Conservation (phyloP, 1,284 basidiomycete species). For the Leccinum pachyderme region DNA sequence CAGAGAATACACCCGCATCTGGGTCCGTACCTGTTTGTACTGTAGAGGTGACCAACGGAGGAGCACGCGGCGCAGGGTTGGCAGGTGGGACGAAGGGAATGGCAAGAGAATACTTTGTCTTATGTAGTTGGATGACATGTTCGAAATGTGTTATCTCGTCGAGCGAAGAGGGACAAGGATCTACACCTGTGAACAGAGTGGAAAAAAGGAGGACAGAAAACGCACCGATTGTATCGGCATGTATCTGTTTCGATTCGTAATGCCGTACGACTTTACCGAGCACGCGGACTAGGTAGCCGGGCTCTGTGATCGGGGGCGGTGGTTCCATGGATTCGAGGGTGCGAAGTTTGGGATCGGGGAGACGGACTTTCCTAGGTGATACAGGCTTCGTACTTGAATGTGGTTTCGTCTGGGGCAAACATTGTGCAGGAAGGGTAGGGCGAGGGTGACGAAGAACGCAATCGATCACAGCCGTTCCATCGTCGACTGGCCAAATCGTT, state of each 20-base stretch:
- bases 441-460: slow-evolving; percentile 46
- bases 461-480: slow-evolving; percentile 68
- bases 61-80: slow-evolving; percentile 8
- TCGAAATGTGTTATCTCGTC: slow-evolving; percentile 63
- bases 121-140: slow-evolving; percentile 52
- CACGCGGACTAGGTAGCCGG: slow-evolving; percentile 50
- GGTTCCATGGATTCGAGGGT: slow-evolving; percentile 15
- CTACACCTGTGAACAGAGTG: slow-evolving; percentile 25
- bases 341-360: slow-evolving; percentile 1
- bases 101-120: slow-evolving; percentile 45
- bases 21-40: background rate
- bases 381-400: slow-evolving; percentile 9
- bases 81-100: slow-evolving; percentile 46
- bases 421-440: background rate
- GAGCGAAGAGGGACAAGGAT: slow-evolving; percentile 47
- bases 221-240: slow-evolving; percentile 46
- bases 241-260: slow-evolving; percentile 46
- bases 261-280: slow-evolving; percentile 46
- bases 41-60: background rate
- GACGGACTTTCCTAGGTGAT: slow-evolving; percentile 19
- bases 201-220: background rate
- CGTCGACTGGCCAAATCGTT: slow-evolving; percentile 53
- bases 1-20: slow-evolving; percentile 14
- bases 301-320: slow-evolving; percentile 41
- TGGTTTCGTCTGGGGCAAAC: background rate